Base-by-base conservation (phyloP, 345 rosid genomes). In the Acer yangbiense region DNA sequence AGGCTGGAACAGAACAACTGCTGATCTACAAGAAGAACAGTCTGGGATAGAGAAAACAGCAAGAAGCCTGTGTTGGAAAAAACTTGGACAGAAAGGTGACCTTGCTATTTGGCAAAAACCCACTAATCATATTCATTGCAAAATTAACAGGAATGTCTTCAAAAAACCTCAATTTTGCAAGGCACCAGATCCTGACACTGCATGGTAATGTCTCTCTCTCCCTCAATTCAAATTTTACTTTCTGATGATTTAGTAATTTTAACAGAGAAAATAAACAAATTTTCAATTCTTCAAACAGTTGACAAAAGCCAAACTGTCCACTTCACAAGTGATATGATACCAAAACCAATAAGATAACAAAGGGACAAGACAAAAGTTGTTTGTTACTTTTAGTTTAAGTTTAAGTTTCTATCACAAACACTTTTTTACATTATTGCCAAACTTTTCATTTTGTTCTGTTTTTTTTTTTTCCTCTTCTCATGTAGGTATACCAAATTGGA, bases 91-190 rank as follows among this genome's bases (percentile, higher is more conserved):
- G 44, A 92, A 69, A 68, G 86, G 79, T 7, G 97, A 94, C 65
- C 83, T 92, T 78, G 97, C 97, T 9, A 86, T 96, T 23, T 96
- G 96, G 97, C 98, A 87, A 71, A 96, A 96, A 79, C 91, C 99
- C 6, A 90, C 87, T 7, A 94, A 96, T 76, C 99, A 96, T 43
- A 73, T 92, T 17, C 95, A 89, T 64, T 96, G 99, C 76, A 87
- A 82, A 79, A 79, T 73, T 39, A 86, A 60, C 65, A 83, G 93
- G 82, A 86, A 81, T 63, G 85, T 88, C 43, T 86, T 85, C 73
- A 92, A 88, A 85, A 73, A 80, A 21, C 97, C 97, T 0, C 82
- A 65, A 50, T 89, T 96, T 74, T 96, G 99, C 86, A 76, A 74
- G 27, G 78, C 88, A 7, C 92, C 78, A 52, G 88, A 96, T 80